These are phyloP conservation scores for Cylindrodendrum hubeiense DNA, from an alignment of 2,329 filamentous ascomycete genomes.

Conservation along the genomic window DNA sequence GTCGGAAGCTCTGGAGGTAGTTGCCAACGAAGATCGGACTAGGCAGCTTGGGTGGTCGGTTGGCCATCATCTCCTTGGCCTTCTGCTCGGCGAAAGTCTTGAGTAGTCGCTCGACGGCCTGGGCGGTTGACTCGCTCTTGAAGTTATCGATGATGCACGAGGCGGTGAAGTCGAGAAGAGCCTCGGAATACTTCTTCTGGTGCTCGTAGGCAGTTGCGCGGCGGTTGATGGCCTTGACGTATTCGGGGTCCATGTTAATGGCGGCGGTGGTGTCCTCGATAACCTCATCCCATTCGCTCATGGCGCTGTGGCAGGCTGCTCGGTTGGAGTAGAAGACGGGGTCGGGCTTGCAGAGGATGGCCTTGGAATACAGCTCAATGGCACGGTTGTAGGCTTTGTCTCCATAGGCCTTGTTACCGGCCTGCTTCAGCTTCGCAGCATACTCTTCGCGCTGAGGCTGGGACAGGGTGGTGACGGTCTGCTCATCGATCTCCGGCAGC, in stretches of 20 bases:
- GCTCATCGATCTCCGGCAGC: slow-evolving; percentile 75
- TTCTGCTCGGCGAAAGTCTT: slow-evolving; percentile 98
- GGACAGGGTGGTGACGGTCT: slow-evolving; percentile 63
- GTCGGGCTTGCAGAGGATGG: slow-evolving; percentile 96
- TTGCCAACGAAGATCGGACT: slow-evolving; percentile 98
- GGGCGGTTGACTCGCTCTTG: slow-evolving; percentile 88
- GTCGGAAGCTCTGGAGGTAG: slow-evolving; percentile 98
- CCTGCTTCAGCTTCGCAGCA: slow-evolving; percentile 91
- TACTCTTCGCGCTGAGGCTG: slow-evolving; percentile 84
- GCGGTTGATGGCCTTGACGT: slow-evolving; percentile 97
- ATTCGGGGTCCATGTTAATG: slow-evolving; percentile 92
- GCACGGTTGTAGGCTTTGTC: slow-evolving; percentile 93
- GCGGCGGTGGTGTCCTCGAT: slow-evolving; percentile 97
- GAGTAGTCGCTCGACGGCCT: slow-evolving; percentile 90
- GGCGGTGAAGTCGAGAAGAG: slow-evolving; percentile 96
- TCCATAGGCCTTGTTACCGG: slow-evolving; percentile 96
- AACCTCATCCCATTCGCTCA: slow-evolving; percentile 93
- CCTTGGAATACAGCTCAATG: slow-evolving; percentile 95
- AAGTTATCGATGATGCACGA: slow-evolving; percentile 99
- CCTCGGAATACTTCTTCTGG: slow-evolving; percentile 90
- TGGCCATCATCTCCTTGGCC: slow-evolving; percentile 88
- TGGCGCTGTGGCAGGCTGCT: slow-evolving; percentile 95
- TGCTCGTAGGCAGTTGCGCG: slow-evolving; percentile 97
- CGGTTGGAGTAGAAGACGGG: slow-evolving; percentile 99
- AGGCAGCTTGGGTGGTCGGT: slow-evolving; percentile 88